phyloP scores from a whole-genome alignment of 768 basidiomycete genomes.

The Multifurca ochricompacta region DNA sequence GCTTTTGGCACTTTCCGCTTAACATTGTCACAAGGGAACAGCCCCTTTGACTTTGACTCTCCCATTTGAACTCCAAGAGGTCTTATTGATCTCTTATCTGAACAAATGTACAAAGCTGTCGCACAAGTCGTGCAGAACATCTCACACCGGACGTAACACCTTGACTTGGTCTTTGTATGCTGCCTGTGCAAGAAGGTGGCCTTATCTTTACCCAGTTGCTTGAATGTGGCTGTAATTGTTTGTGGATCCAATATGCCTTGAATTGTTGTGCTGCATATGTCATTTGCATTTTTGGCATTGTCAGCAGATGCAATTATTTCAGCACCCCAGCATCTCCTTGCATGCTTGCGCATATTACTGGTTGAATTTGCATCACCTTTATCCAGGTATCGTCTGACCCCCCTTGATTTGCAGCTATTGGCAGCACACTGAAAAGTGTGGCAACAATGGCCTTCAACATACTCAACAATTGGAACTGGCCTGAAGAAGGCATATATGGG shows the following conservation, averaged over 20 bases:
- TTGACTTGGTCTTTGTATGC: slow-evolving; percentile 25
- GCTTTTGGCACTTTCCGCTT: no score
- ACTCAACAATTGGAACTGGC: background rate
- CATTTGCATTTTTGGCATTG: background rate
- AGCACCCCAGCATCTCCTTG: background rate
- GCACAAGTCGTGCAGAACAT: no score
- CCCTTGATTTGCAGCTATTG: background rate
- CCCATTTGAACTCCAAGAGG: no score
- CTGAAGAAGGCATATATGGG: background rate
- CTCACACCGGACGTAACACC: no score
- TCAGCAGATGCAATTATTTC: background rate
- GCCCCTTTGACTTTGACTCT: no score
- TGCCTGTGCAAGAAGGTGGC: slow-evolving; percentile 24
- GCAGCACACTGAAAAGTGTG: background rate
- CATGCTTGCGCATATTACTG: background rate
- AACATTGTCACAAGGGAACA: no score
- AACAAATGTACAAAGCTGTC: no score
- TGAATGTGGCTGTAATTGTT: slow-evolving; percentile 26
- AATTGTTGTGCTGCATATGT: background rate
- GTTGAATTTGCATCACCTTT: background rate
- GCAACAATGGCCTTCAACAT: background rate
- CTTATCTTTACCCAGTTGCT: slow-evolving; percentile 26
- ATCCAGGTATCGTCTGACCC: background rate
- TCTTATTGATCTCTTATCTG: no score
- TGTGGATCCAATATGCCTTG: no score